These are phyloP conservation scores for Cetradonia linearis DNA, from an alignment of 495 filamentous ascomycete genomes.

Conservation along the genomic window DNA sequence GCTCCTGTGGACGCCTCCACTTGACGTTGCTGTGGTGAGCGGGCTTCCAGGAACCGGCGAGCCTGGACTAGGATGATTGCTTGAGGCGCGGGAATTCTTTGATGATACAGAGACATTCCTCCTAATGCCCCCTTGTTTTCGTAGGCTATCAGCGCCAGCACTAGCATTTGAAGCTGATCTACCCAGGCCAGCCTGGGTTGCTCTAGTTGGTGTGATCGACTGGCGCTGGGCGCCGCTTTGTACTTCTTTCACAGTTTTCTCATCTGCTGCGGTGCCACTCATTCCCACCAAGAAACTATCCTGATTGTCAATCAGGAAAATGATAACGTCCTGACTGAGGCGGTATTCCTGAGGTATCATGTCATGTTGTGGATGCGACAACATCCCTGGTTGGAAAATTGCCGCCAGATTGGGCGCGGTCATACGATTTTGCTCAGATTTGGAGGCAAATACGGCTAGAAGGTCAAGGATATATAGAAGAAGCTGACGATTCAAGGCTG, in stretches of 20 bases:
- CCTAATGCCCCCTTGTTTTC: conserved; percentile 65
- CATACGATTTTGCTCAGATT: conserved; percentile 95
- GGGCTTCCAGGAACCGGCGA: conserved; percentile 51
- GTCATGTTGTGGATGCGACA: conserved; percentile 88
- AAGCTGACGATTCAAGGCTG: conserved; percentile 86
- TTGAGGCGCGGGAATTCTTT: conserved; percentile 61
- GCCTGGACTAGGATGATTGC: conserved; percentile 57
- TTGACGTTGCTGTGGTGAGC: conserved; percentile 31
- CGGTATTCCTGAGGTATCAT: conserved; percentile 92
- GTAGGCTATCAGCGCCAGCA: conserved; percentile 72
- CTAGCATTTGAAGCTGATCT: conserved; percentile 82
- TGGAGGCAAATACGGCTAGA: conserved; percentile 96
- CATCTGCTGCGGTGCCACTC: conserved; percentile 82
- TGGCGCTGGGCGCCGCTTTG: conserved; percentile 54
- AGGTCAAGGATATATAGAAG: conserved; percentile 95
- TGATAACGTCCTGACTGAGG: conserved; percentile 91
- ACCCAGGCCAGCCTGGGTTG: conserved; percentile 47
- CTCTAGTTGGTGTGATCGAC: conserved; percentile 43
- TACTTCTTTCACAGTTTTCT: conserved; percentile 76
- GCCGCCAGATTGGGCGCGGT: conserved; percentile 88
- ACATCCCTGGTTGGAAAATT: conserved; percentile 94
- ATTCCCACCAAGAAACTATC: conserved; percentile 86
- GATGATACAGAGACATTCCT: conserved; percentile 73
- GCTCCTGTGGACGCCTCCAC: conserved; percentile 69
- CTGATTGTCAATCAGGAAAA: conserved; percentile 96